Conservation (phyloP, 108 stramenopile species). For the Discostella pseudostelligera region DNA sequence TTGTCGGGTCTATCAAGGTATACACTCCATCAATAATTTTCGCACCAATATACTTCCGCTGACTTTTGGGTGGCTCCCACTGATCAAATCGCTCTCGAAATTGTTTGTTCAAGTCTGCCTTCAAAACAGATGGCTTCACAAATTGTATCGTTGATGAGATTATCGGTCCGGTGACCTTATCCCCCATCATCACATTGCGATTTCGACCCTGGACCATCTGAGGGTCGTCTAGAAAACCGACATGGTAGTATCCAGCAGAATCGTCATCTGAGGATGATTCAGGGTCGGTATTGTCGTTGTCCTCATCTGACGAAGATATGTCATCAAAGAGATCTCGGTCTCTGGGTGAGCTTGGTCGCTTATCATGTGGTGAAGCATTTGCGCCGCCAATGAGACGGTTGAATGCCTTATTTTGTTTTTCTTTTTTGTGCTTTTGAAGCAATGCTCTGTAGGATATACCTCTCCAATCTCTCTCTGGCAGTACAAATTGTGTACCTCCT, state of each 20-base stretch:
- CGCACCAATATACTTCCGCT: constrained; percentile 66
- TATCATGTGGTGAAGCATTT: constrained; percentile 6
- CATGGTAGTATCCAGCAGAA: constrained; percentile 42
- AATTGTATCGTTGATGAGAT: constrained; percentile 87
- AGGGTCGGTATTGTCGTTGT: constrained; percentile 7
- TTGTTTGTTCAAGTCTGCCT: constrained; percentile 91
- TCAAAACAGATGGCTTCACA: constrained; percentile 82
- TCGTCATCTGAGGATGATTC: constrained; percentile 31
- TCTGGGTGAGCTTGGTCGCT: constrained; percentile 15
- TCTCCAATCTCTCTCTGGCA: constrained; percentile 83
- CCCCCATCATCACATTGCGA: constrained; percentile 86
- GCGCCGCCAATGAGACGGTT: constrained; percentile 29
- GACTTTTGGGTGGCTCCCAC: constrained; percentile 78
- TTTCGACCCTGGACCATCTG: constrained; percentile 83
- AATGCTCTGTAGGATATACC: constrained; percentile 77
- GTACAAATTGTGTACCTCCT: constrained; percentile 81
- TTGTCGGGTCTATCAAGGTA: constrained; percentile 75
- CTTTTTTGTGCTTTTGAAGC: constrained; percentile 43
- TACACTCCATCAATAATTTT: constrained; percentile 79
- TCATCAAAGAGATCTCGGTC: constrained; percentile 17
- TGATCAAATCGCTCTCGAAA: constrained; percentile 91
- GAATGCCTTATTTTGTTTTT: constrained; percentile 46
- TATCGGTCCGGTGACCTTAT: constrained; percentile 74
- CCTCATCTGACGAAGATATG: constrained; percentile 16
- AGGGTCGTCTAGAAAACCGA: constrained; percentile 84